These are phyloP conservation scores for Dendrobium catenatum DNA, from an alignment of 106 monocot species.

Conservation along the genomic window DNA sequence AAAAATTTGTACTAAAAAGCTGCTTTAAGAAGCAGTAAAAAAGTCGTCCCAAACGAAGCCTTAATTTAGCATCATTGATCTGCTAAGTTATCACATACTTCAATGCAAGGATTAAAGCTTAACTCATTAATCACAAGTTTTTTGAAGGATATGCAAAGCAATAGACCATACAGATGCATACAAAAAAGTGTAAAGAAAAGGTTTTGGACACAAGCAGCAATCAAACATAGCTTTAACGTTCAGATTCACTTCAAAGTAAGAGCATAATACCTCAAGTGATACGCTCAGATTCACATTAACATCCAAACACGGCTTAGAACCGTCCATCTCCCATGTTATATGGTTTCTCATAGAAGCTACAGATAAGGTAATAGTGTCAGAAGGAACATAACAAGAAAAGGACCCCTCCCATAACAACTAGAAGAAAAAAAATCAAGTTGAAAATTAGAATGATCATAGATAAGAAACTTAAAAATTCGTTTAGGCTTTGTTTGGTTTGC, in stretches of 20 bases:
- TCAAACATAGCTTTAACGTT: background rate
- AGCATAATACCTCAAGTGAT: constrained; percentile 54
- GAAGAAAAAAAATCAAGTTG: background rate
- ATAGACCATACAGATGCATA: background rate
- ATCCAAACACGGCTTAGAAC: constrained; percentile 42
- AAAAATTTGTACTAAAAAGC: no score
- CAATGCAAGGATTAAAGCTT: background rate
- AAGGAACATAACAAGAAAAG: background rate
- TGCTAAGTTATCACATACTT: background rate
- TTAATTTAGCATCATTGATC: no score
- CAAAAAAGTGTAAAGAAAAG: background rate
- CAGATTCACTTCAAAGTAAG: background rate
- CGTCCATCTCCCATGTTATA: constrained; percentile 60
- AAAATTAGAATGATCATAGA: background rate
- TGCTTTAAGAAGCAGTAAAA: no score
- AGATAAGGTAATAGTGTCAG: constrained; percentile 11
- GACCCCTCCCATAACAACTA: background rate
- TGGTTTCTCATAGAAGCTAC: constrained; percentile 86
- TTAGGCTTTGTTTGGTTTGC: no score
- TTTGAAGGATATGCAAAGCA: background rate
- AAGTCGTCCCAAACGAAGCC: no score
- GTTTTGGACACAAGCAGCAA: background rate
- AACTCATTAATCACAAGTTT: background rate
- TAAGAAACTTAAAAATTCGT: no score
- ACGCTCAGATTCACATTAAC: constrained; percentile 60